A percentile compares a stretch with the other conserved stretches of the same genome.
phyloP scores from a whole-genome alignment of 176 grass and related monocot genomes.

The Tuctoria greenei region DNA sequence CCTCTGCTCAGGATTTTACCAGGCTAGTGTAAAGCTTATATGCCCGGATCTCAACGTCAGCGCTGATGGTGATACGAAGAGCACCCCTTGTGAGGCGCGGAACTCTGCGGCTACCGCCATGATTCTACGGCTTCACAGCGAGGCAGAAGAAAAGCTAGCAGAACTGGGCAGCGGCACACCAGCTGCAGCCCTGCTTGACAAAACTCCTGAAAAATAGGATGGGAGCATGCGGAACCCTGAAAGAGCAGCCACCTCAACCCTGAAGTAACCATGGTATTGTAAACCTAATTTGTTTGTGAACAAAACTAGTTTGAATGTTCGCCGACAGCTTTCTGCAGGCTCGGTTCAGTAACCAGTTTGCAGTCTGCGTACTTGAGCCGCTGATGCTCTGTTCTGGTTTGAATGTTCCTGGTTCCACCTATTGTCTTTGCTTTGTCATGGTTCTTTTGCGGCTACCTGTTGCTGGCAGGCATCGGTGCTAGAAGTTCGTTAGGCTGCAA shows the following conservation, averaged over 20 bases:
- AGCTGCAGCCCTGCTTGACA: neutral
- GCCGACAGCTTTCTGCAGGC: too few species aligned
- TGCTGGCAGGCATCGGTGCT: neutral
- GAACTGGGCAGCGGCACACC: neutral
- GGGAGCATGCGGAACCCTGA: neutral
- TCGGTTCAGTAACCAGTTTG: too few species aligned
- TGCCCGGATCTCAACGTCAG: slow-evolving; percentile 37
- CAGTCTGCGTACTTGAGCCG: too few species aligned
- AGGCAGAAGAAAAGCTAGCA: neutral
- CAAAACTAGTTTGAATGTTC: neutral
- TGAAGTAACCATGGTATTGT: neutral
- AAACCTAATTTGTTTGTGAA: neutral
- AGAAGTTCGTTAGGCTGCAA: too few species aligned
- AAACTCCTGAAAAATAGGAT: neutral
- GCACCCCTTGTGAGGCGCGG: slow-evolving; percentile 35
- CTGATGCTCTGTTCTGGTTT: too few species aligned
- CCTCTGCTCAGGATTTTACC: slow-evolving; percentile 39
- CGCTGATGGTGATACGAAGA: slow-evolving; percentile 10
- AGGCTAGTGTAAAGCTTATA: slow-evolving; percentile 28
- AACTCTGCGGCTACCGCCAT: slow-evolving; percentile 38
- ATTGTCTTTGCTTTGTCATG: neutral
- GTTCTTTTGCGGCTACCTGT: neutral
- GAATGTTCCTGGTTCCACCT: too few species aligned
- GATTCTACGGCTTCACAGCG: slow-evolving; percentile 30
- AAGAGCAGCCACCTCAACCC: neutral